Evolutionary conservation across 2,329 filamentous ascomycete species (phyloP).

Genomic region (Nemania diffusa): DNA sequence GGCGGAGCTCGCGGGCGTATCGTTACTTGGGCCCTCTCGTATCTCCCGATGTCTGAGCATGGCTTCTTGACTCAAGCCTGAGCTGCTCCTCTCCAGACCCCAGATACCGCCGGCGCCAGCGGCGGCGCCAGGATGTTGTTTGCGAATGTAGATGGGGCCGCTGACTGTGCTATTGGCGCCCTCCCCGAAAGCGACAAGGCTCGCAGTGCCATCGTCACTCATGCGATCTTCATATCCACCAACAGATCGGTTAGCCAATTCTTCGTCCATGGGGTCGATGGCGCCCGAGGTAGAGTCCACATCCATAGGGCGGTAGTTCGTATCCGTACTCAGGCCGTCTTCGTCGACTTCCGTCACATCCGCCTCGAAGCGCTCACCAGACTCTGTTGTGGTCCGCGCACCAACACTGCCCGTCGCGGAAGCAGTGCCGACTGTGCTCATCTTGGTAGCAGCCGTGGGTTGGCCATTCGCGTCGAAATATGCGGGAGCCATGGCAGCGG

Average conservation of each 20-base stretch:
- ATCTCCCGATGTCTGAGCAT: constrained; percentile 45
- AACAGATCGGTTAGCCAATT: constrained; percentile 58
- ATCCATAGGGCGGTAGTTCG: constrained; percentile 67
- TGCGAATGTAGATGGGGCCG: constrained; percentile 75
- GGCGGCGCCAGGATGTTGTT: constrained; percentile 56
- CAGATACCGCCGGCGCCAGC: constrained; percentile 49
- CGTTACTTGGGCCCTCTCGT: constrained; percentile 49
- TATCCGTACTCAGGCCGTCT: constrained; percentile 77
- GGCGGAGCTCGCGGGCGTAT: constrained; percentile 59
- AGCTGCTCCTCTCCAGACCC: constrained; percentile 62
- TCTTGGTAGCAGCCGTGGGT: constrained; percentile 75
- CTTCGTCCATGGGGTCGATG: constrained; percentile 52
- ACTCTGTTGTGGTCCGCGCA: constrained; percentile 63
- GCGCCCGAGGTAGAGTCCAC: constrained; percentile 56
- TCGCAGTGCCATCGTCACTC: constrained; percentile 85
- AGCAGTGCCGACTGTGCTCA: constrained; percentile 90
- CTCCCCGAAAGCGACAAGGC: constrained; percentile 91
- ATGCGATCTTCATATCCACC: constrained; percentile 74
- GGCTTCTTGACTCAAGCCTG: constrained; percentile 61
- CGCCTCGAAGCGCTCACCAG: constrained; percentile 64
- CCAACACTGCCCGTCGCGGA: constrained; percentile 85
- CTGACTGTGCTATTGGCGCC: constrained; percentile 87
- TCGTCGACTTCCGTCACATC: constrained; percentile 68
- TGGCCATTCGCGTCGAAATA: constrained; percentile 85
- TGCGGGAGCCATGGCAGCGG: constrained; percentile 63